Base-by-base conservation (phyloP, 352 stramenopile species). In the Phytopythium oedochilum region DNA sequence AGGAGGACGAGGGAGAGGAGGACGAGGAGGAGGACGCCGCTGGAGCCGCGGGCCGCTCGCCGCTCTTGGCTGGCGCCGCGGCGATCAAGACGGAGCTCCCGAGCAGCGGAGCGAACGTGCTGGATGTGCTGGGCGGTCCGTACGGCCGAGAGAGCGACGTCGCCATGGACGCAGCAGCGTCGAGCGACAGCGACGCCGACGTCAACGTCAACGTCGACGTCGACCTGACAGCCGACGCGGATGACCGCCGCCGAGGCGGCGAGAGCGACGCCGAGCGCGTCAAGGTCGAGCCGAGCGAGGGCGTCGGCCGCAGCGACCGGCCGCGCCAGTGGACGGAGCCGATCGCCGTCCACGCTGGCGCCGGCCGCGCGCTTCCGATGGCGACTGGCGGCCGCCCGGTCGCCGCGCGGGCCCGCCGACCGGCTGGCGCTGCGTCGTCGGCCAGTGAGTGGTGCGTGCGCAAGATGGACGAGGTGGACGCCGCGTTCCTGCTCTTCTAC, bases 401-500 rank as follows among this genome's bases (percentile, higher is more conserved):
- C 5, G 18, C 36, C 0, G 15, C 17, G 18, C 36, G 18, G 18
- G 15, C 20, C 5, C 36, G 18, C 2, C 36, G 18, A 3, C 12
- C 7, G n/a, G n/a, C n/a, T n/a, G n/a, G n/a, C 17, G 40, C 40
- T 20, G 12, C 23, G 2, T 14, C 14, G 22, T 47, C 40, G 5
- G 40, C 40, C 40, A 47, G 23, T 34, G 34, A 44, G 32, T 55
- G 48, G 48, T 44, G 31, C 34, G 32, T 55, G 6, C 59, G 70
- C 22, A 69, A 66, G 14, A 55, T 91, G 14, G 73, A 75, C 32
- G 78, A 88, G 52, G 78, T 88, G 53, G 67, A 88, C 51, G 81
- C 81, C 5, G 81, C 73, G 17, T 83, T 88, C 53, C 38, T 89
- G 45, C 66, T 91, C 11, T 91, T 89, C 60, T 77, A 88, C 45